Percentiles rank a stretch among this genome's conserved stretches.
These are phyloP conservation scores for Brettanomyces sp. DNA, from an alignment of 805 yeast species.

Conservation along the genomic window DNA sequence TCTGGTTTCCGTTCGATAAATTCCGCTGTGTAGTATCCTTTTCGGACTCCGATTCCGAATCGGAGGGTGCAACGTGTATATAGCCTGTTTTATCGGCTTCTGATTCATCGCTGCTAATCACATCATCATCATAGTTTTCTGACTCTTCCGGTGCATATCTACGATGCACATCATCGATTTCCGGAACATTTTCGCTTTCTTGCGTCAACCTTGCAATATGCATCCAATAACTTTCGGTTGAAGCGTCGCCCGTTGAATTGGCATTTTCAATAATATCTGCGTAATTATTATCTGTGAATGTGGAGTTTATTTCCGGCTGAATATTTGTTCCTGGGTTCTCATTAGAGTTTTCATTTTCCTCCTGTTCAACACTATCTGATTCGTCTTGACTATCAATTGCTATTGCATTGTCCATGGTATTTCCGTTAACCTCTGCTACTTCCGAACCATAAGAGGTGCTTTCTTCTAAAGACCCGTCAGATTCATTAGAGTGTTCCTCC, in stretches of 20 bases:
- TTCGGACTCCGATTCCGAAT: not conserved
- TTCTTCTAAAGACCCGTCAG: too few relatives aligned
- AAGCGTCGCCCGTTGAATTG: not conserved
- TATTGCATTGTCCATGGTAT: too few relatives aligned
- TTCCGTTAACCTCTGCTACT: too few relatives aligned
- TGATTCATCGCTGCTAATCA: not conserved
- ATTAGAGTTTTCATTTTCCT: too few relatives aligned
- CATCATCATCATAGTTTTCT: not conserved
- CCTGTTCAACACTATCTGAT: not conserved
- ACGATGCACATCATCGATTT: not conserved
- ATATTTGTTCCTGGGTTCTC: too few relatives aligned
- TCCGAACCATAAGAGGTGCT: too few relatives aligned
- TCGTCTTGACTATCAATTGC: not conserved
- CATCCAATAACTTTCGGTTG: not conserved
- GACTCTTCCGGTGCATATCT: not conserved
- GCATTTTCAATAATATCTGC: too few relatives aligned
- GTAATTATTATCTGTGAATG: too few relatives aligned
- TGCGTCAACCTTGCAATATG: not conserved
- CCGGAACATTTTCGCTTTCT: not conserved
- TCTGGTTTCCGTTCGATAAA: too few relatives aligned
- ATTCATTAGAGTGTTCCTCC: too few relatives aligned
- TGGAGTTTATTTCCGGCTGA: too few relatives aligned
- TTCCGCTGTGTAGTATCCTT: not conserved
- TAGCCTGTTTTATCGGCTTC: constrained; percentile 1
- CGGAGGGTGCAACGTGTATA: constrained; percentile 1